Evolutionary conservation across 2,329 filamentous ascomycete species (phyloP).

Genomic region (Cordyceps cicadae): DNA sequence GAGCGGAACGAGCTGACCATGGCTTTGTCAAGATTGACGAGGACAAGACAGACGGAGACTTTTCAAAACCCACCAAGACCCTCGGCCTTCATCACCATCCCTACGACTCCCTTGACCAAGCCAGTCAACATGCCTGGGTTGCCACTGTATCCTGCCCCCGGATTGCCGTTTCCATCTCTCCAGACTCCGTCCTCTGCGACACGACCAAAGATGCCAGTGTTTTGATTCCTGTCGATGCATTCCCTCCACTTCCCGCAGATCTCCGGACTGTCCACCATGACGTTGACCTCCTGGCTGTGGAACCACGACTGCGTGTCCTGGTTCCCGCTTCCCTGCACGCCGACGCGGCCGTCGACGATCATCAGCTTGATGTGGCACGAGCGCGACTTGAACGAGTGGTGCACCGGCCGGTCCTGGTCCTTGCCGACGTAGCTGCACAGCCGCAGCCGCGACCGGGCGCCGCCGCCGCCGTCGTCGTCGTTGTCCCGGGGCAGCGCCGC

Average conservation of each 20-base stretch:
- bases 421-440: slow-evolving; percentile 53
- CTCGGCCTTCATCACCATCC: slow-evolving; percentile 14
- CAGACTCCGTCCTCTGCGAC: slow-evolving; percentile 53
- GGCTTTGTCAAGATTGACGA: no score
- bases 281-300: slow-evolving; percentile 69
- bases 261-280: slow-evolving; percentile 58
- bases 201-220: slow-evolving; percentile 51
- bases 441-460: no score
- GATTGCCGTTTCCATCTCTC: slow-evolving; percentile 42
- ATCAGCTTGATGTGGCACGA: slow-evolving; percentile 72
- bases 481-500: slow-evolving; percentile 39
- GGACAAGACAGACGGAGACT: no score
- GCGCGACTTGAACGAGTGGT: slow-evolving; percentile 56
- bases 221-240: slow-evolving; percentile 56
- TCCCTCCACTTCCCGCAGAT: slow-evolving; percentile 58
- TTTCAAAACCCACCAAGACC: slow-evolving; percentile 2
- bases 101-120: slow-evolving; percentile 12
- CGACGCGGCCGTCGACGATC: slow-evolving; percentile 61
- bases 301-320: slow-evolving; percentile 76
- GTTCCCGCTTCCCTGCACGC: slow-evolving; percentile 67
- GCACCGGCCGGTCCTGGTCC: slow-evolving; percentile 60
- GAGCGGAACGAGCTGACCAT: not conserved
- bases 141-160: slow-evolving; percentile 12
- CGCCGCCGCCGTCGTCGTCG: no score
- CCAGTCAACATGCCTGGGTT: slow-evolving; percentile 13